These are phyloP conservation scores for Hymenoscyphus scutula DNA, from an alignment of 2,329 filamentous ascomycete species.

Conservation along the genomic window DNA sequence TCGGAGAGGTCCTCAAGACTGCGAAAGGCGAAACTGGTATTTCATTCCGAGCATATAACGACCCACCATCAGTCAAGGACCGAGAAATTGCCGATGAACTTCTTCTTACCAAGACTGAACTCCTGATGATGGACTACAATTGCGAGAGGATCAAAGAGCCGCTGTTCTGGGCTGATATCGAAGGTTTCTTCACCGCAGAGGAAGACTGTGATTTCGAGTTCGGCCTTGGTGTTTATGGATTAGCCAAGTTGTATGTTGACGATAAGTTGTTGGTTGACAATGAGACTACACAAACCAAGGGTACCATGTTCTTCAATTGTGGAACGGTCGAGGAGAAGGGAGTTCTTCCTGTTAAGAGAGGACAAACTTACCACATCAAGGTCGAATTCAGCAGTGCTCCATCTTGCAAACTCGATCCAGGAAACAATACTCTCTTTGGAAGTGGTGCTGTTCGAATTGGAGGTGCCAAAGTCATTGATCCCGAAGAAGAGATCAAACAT, in stretches of 20 bases:
- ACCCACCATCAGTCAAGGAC: constrained; percentile 20
- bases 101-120: constrained; percentile 26
- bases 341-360: constrained; percentile 30
- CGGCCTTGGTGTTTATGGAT: constrained; percentile 36
- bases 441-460: constrained; percentile 62
- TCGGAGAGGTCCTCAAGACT: constrained; percentile 52
- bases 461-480: constrained; percentile 56
- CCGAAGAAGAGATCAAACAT: constrained; percentile 58
- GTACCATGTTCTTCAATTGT: constrained; percentile 35
- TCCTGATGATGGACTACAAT: constrained; percentile 41
- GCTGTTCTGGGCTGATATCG: constrained; percentile 43
- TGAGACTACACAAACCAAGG: constrained; percentile 34
- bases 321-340: constrained; percentile 38
- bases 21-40: constrained; percentile 55
- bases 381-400: constrained; percentile 54
- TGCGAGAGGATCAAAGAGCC: constrained; percentile 37
- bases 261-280: constrained; percentile 39
- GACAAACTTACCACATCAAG: constrained; percentile 34
- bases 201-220: constrained; percentile 36
- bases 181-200: constrained; percentile 34
- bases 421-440: constrained; percentile 49
- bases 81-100: constrained; percentile 28
- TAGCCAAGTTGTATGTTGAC: constrained; percentile 39
- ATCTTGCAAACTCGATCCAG: constrained; percentile 53
- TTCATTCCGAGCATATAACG: constrained; percentile 42